phyloP scores from a whole-genome alignment of 345 rosid genomes.

The Heritiera fomes region DNA sequence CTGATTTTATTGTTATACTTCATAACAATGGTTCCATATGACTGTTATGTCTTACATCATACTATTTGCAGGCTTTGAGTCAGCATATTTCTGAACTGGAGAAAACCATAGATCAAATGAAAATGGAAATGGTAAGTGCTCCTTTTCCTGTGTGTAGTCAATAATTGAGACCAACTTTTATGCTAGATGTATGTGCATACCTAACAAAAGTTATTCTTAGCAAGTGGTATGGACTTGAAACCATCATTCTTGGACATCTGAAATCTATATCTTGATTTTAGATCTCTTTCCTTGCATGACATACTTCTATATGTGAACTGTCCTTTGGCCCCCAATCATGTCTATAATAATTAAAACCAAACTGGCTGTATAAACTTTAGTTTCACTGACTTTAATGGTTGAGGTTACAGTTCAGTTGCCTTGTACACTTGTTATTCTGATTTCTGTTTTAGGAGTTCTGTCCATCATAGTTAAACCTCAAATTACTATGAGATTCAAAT shows the following conservation, averaged over 20 bases:
- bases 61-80: conserved; percentile 74
- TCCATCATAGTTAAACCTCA: background rate
- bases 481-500: background rate
- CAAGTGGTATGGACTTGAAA: conserved; percentile 16
- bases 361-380: background rate
- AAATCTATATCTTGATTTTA: conserved; percentile 4
- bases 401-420: background rate
- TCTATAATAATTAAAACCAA: background rate
- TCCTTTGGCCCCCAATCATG: background rate
- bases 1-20: conserved; percentile 12
- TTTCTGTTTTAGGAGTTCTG: background rate
- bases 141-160: background rate
- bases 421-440: background rate
- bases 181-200: conserved; percentile 3
- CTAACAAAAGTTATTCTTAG: conserved; percentile 15
- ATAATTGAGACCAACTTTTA: conserved; percentile 3
- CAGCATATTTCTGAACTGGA: conserved; percentile 92
- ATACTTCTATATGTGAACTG: background rate
- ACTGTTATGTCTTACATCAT: conserved; percentile 12
- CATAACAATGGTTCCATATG: conserved; percentile 15
- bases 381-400: background rate
- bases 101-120: conserved; percentile 72
- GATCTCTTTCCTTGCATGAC: background rate
- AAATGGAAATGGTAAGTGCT: conserved; percentile 71
- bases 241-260: background rate